phyloP scores from a whole-genome alignment of 768 basidiomycete genomes.

The Boletus rex-veris region DNA sequence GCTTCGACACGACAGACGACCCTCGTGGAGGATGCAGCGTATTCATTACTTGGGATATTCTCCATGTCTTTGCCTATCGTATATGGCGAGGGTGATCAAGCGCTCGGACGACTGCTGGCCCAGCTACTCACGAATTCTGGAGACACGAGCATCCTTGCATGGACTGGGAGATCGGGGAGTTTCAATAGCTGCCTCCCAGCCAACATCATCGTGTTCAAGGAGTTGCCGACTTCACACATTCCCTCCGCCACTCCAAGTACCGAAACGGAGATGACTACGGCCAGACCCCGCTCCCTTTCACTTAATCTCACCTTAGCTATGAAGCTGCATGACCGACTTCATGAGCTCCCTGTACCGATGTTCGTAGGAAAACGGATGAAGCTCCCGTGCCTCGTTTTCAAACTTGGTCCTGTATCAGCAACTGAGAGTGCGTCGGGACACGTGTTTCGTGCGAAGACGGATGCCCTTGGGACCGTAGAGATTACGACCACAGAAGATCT shows the following conservation, averaged over 20 bases:
- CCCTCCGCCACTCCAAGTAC: neutral
- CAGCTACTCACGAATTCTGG: neutral
- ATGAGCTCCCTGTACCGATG: neutral
- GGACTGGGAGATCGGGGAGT: neutral
- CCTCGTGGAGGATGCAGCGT: neutral
- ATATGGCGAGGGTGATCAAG: neutral
- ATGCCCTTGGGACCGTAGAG: too few species aligned
- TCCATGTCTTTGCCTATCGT: neutral
- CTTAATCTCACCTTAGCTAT: neutral
- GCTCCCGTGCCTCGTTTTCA: neutral
- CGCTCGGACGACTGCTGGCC: neutral
- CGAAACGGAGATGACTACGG: neutral
- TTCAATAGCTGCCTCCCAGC: neutral
- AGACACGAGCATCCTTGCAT: neutral
- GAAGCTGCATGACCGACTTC: neutral
- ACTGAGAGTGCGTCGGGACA: too few species aligned
- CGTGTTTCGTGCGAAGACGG: too few species aligned
- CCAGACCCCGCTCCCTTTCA: neutral
- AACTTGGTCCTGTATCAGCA: neutral
- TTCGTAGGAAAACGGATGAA: neutral
- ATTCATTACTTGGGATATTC: neutral
- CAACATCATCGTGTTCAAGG: neutral
- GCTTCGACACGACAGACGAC: neutral
- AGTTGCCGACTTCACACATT: neutral
- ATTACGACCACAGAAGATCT: neutral